These are phyloP conservation scores for Pythium folliculosum DNA, from an alignment of 352 stramenopile genomes.

Conservation along the genomic window DNA sequence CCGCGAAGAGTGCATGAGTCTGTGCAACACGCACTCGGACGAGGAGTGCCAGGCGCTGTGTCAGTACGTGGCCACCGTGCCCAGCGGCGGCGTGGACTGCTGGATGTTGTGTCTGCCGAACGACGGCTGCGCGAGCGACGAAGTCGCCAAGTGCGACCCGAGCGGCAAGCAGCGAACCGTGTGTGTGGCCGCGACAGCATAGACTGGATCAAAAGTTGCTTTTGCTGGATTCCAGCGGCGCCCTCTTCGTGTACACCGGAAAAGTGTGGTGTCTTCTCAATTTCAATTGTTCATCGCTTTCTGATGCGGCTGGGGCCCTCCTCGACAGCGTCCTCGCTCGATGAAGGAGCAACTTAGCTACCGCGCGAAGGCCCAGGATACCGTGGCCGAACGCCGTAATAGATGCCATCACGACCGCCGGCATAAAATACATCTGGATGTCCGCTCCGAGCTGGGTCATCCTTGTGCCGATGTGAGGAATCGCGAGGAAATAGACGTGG, in stretches of 20 bases:
- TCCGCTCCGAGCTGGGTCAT: background rate
- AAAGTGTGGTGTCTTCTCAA: too few relatives aligned
- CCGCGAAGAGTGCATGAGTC: constrained; percentile 23
- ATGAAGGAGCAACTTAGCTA: background rate
- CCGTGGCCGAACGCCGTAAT: background rate
- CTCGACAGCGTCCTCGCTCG: too few relatives aligned
- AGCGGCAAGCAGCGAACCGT: constrained; percentile 17
- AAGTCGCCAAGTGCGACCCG: constrained; percentile 22
- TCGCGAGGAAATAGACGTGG: background rate
- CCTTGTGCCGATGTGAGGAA: background rate
- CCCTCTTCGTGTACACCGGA: too few relatives aligned
- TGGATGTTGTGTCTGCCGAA: constrained; percentile 31
- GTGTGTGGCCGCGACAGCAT: constrained; percentile 1
- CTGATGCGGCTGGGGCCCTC: too few relatives aligned
- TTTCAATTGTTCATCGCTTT: too few relatives aligned
- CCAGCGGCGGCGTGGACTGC: constrained; percentile 27
- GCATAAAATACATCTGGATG: background rate
- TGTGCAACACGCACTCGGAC: constrained; percentile 30
- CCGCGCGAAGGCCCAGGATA: background rate
- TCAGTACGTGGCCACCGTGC: constrained; percentile 22
- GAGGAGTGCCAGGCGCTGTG: constrained; percentile 24
- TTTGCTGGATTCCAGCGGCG: too few relatives aligned
- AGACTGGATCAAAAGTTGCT: too few relatives aligned
- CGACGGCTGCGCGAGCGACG: constrained; percentile 12
- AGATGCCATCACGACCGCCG: background rate